Evolutionary conservation across 2,329 filamentous ascomycete species (phyloP).

Genomic region (Diaporthe citrichinensis): DNA sequence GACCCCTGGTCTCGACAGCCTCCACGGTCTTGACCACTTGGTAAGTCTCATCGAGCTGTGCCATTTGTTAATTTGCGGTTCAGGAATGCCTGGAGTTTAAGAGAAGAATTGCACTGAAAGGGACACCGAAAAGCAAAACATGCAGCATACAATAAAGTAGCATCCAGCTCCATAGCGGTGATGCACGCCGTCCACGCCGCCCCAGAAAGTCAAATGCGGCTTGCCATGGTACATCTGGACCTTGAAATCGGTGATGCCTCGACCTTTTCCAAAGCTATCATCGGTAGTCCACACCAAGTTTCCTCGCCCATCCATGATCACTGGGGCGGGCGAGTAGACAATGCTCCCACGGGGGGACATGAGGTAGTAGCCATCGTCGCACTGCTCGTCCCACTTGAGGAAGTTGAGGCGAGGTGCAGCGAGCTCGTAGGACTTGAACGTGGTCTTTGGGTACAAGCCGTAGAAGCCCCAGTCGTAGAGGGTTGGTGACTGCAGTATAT

Average conservation of each 20-base stretch:
- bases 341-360: slow-evolving; percentile 42
- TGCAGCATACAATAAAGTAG: slow-evolving; percentile 33
- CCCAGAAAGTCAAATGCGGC: slow-evolving; percentile 55
- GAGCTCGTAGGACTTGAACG: slow-evolving; percentile 39
- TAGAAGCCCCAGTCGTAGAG: slow-evolving; percentile 44
- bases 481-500: slow-evolving; percentile 33
- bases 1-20: slow-evolving; percentile 46
- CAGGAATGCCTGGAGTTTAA: no score
- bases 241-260: slow-evolving; percentile 43
- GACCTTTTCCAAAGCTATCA: slow-evolving; percentile 42
- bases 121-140: not conserved
- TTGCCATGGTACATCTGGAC: slow-evolving; percentile 51
- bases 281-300: slow-evolving; percentile 47
- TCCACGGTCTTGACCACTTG: slow-evolving; percentile 43
- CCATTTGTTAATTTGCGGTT: not conserved
- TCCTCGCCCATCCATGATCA: slow-evolving; percentile 46
- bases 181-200: slow-evolving; percentile 32
- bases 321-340: slow-evolving; percentile 42
- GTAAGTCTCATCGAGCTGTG: slow-evolving; percentile 41
- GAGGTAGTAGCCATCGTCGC: slow-evolving; percentile 41
- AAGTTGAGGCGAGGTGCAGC: slow-evolving; percentile 42
- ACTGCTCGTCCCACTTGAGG: slow-evolving; percentile 39
- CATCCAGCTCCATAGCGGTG: slow-evolving; percentile 40
- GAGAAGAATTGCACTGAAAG: rapidly evolving
- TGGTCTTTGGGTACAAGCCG: slow-evolving; percentile 40